Conservation (phyloP, 495 filamentous ascomycete genomes). For the Alectoria sarmentosa region DNA sequence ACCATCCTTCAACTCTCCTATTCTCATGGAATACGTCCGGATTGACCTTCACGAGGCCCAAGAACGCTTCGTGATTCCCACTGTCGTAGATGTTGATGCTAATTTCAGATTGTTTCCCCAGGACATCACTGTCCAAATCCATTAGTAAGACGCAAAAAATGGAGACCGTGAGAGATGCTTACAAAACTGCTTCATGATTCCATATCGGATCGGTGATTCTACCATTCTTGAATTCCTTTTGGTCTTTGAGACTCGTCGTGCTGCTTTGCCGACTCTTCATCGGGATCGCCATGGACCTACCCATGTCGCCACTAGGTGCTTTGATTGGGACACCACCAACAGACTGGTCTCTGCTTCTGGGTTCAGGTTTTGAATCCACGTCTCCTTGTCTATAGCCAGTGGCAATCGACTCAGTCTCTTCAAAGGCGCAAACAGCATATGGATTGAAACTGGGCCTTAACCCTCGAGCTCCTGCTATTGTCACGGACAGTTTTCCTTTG, state of each 20-base stretch:
- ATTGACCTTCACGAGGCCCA: conserved; percentile 80
- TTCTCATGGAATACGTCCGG: conserved; percentile 61
- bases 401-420: conserved; percentile 93
- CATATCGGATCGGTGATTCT: conserved; percentile 83
- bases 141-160: conserved; percentile 9
- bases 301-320: conserved; percentile 64
- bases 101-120: conserved; percentile 84
- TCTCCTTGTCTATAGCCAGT: conserved; percentile 60
- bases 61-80: conserved; percentile 75
- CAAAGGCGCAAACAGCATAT: conserved; percentile 94
- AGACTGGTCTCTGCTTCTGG: conserved; percentile 38
- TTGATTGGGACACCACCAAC: conserved; percentile 52
- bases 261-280: conserved; percentile 95
- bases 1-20: conserved; percentile 75
- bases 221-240: conserved; percentile 57
- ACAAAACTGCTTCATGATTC: conserved; percentile 96
- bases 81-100: conserved; percentile 94
- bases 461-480: conserved; percentile 75
- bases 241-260: conserved; percentile 72
- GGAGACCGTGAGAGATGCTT: conserved; percentile 22
- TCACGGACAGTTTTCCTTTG: conserved; percentile 85
- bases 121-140: conserved; percentile 66
- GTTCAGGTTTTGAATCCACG: conserved; percentile 42
- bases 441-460: conserved; percentile 76
- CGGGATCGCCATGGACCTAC: conserved; percentile 85